A percentile compares a stretch with the other conserved stretches of the same genome.
phyloP scores from a whole-genome alignment of 306 rosid genomes.

The Urtica urens region DNA sequence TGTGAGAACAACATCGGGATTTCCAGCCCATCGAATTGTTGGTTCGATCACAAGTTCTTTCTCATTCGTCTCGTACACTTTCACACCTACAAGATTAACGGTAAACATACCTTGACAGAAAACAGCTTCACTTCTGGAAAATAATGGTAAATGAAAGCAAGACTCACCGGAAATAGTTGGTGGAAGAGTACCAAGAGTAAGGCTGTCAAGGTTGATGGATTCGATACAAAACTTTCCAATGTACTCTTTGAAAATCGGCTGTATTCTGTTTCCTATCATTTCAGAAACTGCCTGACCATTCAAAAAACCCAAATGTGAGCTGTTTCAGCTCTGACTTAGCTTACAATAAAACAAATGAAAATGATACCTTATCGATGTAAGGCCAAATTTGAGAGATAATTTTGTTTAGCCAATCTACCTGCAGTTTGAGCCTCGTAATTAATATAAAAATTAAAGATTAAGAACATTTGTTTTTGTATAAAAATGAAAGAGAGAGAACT shows the following conservation, averaged over 20 bases:
- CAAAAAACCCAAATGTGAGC: neutral
- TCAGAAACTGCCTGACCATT: slow-evolving; percentile 60
- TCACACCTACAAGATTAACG: slow-evolving; percentile 48
- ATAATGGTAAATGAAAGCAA: slow-evolving; percentile 4
- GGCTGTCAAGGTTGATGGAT: slow-evolving; percentile 48
- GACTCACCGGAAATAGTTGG: slow-evolving; percentile 61
- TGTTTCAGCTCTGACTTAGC: too few species aligned
- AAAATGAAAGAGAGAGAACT: slow-evolving; percentile 22
- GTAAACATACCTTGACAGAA: slow-evolving; percentile 6
- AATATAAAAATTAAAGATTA: slow-evolving; percentile 4
- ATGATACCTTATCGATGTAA: slow-evolving; percentile 75
- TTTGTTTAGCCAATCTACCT: slow-evolving; percentile 88
- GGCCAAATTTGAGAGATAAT: slow-evolving; percentile 69
- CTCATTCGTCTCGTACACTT: slow-evolving; percentile 69
- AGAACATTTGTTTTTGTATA: neutral
- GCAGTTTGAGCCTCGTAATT: slow-evolving; percentile 18
- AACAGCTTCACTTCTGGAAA: neutral
- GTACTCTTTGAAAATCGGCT: slow-evolving; percentile 55
- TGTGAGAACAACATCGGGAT: slow-evolving; percentile 57
- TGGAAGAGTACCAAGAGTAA: slow-evolving; percentile 79
- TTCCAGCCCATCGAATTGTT: slow-evolving; percentile 76
- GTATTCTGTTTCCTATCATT: slow-evolving; percentile 37
- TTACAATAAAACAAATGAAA: too few species aligned
- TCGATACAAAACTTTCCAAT: slow-evolving; percentile 59
- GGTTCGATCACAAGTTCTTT: slow-evolving; percentile 79